Base-by-base conservation (phyloP, 108 stramenopile genomes). In the Fistulifera solaris region DNA sequence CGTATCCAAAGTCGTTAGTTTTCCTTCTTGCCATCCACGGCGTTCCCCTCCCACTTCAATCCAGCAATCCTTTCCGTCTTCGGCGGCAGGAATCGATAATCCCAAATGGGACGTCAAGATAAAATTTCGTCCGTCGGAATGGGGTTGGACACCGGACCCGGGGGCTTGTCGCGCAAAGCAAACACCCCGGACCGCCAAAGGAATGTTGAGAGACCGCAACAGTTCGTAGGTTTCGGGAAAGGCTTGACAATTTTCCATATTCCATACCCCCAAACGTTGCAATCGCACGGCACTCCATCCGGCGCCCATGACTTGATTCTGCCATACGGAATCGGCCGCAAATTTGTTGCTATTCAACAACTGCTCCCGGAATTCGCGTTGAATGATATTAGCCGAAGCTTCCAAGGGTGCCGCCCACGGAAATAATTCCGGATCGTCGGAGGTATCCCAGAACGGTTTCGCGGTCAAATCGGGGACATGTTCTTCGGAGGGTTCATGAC, bases 61-160 rank as follows among this genome's bases (percentile, higher is more conserved):
- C 85, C 85, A 89, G 48, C 83, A 85, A 35, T 35, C 31, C 6
- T n/a, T n/a, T n/a, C 31, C 31, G 31, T 35, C 8, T 35, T 35
- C 31, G 6, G 71, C 83, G 12, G 82, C 68, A 17, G 89, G 83
- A 48, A 92, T 47, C 43, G 69, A 71, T 54, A 89, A 61, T 43
- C 93, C 94, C 56, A 96, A 66, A 71, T 96, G 94, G 28, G 78
- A 65, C 2, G 94, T 96, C 26, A 96, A 59, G 41, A 96, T 96
- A 56, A 96, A 96, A 58, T 96, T 96, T 10, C 94, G 70, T 4
- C 93, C 94, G 64, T 96, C 94, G 23, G 78, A 67, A 66, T 96
- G 94, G 16, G 84, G 72, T 14, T 75, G 74, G 0, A 96, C 94
- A 7, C 94, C 93, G 46, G 80, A 86, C 53, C 78, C 78, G 17